Evolutionary conservation across 805 yeast genomes (phyloP).

Genomic region (Sporopachydermia lactativora): DNA sequence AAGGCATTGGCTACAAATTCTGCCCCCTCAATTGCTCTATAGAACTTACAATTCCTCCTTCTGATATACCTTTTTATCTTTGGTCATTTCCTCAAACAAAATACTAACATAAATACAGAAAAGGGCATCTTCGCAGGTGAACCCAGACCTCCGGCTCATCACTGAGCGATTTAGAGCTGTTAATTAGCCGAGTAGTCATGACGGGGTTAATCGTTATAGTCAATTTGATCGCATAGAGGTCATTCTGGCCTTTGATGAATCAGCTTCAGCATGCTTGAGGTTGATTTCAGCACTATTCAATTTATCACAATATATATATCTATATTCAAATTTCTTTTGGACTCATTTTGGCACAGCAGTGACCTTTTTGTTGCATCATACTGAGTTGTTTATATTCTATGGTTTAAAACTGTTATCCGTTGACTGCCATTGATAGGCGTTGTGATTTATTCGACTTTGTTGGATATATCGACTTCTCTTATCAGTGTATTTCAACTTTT

Average conservation of each 20-base stretch:
- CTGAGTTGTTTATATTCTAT: too few relatives aligned
- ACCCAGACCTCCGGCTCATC: slow-evolving; percentile 18
- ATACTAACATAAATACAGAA: slow-evolving; percentile 13
- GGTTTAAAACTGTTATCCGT: too few relatives aligned
- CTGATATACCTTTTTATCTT: too few relatives aligned
- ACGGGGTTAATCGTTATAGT: slow-evolving; percentile 5
- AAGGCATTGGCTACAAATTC: too few relatives aligned
- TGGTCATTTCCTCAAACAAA: background rate
- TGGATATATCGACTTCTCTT: slow-evolving; percentile 15
- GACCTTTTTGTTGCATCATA: background rate
- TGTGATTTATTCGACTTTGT: background rate
- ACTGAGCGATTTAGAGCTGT: too few relatives aligned
- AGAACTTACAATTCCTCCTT: too few relatives aligned
- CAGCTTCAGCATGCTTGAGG: background rate
- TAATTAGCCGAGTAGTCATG: too few relatives aligned
- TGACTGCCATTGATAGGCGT: too few relatives aligned
- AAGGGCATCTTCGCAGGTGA: slow-evolving; percentile 43
- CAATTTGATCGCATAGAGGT: background rate
- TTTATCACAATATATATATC: background rate
- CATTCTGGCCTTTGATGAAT: background rate
- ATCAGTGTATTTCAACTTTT: background rate
- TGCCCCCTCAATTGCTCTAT: too few relatives aligned
- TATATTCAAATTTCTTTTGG: background rate
- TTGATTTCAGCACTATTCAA: background rate
- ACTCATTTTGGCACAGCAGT: background rate